Evolutionary conservation across 352 stramenopile species (phyloP), one percentile per base, ranked within the genome.

Genomic region (Sclerospora graminicola): DNA sequence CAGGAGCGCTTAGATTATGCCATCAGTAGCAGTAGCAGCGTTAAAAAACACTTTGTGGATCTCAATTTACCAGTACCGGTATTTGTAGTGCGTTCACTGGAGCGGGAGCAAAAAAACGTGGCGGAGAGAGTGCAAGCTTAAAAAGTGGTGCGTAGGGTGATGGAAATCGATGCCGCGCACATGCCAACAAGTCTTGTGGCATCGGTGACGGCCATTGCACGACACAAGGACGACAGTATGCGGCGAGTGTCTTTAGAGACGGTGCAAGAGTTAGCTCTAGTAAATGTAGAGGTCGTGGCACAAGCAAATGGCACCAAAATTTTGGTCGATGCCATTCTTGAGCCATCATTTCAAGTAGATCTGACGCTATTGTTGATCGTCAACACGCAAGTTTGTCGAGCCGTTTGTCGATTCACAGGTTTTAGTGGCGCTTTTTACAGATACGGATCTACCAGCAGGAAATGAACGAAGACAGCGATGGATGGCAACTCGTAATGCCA

Each of bases 151-250:
- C 71, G 84, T 0, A 63, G 82, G 10, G 69, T 95, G 34, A 82
- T 91, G 58, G 79, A 95, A 31, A 86, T 94, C 43, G 82, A 95
- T 35, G 78, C 72, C 15, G 69, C 69, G 13, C 69, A 84, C 48
- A 85, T 94, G 76, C 82, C 84, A n/a, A 71, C 69, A 33, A 70
- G 71, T 8, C 60, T 95, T n/a, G 82, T 93, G 11, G 51, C 62
- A 14, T 93, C 81, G 6, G 53, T 95, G 27, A 71, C 89, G 26
- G 78, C 84, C 4, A 85, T 94, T 54, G 76, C 82, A 10, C 77
- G 74, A 23, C 81, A 94, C 54, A 90, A 91, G 42, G 84, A 95
- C 45, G 84, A 95, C 56, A 92, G 90, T 43, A 66, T 95, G 64
- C 76, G 84, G 0, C 78, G 79, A 24, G 77, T 95, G 31, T 89